Base-by-base conservation (phyloP, 805 yeast genomes). In the Blastobotrys robertii region DNA sequence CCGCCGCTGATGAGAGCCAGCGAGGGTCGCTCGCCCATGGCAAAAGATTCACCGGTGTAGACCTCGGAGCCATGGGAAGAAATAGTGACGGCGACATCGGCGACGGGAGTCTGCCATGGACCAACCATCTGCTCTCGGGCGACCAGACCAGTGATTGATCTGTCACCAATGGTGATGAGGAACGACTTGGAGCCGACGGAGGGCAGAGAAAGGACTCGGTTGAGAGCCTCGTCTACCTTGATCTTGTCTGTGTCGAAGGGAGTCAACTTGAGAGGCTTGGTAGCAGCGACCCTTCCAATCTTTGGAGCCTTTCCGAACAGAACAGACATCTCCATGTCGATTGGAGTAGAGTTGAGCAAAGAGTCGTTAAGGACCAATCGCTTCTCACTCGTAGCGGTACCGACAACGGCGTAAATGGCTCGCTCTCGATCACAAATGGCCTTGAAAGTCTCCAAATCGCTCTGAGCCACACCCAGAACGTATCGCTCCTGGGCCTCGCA, bases 31-130 rank as follows among this genome's bases (percentile, higher is more conserved):
- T 92, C 99, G 52, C 99, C 99, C 86, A 87, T 81, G 2, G 97
- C 88, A 67, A 92, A 67, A 7, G 97, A 95, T 68, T 92, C 99
- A 70, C 99, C 99, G n/a, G 94, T 81, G 48, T 80, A 63, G 41
- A 82, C 61, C 4, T 72, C 69, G 41, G 78, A 82, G 58, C 96
- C 96, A 41, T 86, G 71, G 1, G 96, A 83, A 0, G 97, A 81
- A 46, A 83, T 82, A 16, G 97, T 88, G 42, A 92, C 96, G 67
- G 95, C 97, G 43, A 88, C 97, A 60, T 92, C 97, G 12, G 97
- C 92, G 29, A 92, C 97, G 39, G 99, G 98, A 8, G 84, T 92
- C 71, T 92, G 99, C 97, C 97, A 92, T 59, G 97, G 97, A 33
- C 98, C 98, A 47, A 92, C 97, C 80, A 88, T 80, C 69, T 92